A percentile compares a stretch with the other conserved stretches of the same genome.
phyloP scores from a whole-genome alignment of 306 rosid genomes.

The Lathyrus aphaca region DNA sequence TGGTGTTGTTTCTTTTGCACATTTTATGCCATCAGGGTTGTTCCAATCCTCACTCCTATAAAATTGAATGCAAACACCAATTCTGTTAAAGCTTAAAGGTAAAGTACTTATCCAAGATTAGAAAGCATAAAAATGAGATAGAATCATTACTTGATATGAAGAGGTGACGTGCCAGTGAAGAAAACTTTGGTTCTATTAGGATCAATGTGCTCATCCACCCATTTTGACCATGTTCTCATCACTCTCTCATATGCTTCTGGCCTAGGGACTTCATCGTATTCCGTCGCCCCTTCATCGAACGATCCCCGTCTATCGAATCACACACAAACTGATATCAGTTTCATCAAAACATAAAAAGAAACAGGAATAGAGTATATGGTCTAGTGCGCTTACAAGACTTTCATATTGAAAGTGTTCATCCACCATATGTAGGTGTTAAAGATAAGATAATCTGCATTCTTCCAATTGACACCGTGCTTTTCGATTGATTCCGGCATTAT shows the following conservation, averaged over 20 bases:
- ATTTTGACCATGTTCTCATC: conserved; percentile 77
- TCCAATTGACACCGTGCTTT: conserved; percentile 93
- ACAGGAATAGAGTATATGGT: background rate
- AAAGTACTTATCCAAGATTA: conserved; percentile 1
- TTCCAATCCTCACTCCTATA: conserved; percentile 88
- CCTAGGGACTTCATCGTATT: conserved; percentile 75
- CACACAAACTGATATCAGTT: conserved; percentile 28
- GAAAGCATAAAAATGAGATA: background rate
- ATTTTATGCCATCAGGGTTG: conserved; percentile 91
- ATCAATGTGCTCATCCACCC: conserved; percentile 79
- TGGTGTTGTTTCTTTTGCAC: conserved; percentile 88
- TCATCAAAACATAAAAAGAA: conserved; percentile 2
- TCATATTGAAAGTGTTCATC: conserved; percentile 96
- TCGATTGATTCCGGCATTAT: conserved; percentile 93
- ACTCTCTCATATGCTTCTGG: conserved; percentile 75
- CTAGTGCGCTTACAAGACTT: conserved; percentile 71
- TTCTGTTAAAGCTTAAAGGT: background rate
- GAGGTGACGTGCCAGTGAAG: conserved; percentile 92
- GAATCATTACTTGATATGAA: conserved; percentile 83
- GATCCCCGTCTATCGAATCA: conserved; percentile 72
- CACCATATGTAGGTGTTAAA: conserved; percentile 98
- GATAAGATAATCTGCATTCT: conserved; percentile 73
- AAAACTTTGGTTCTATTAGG: conserved; percentile 78
- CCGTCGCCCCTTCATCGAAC: conserved; percentile 82
- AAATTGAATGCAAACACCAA: background rate